Percentiles rank a stretch among this genome's conserved stretches.
These are phyloP conservation scores for Globisporangium spinosum DNA, from an alignment of 352 stramenopile species.

Conservation along the genomic window DNA sequence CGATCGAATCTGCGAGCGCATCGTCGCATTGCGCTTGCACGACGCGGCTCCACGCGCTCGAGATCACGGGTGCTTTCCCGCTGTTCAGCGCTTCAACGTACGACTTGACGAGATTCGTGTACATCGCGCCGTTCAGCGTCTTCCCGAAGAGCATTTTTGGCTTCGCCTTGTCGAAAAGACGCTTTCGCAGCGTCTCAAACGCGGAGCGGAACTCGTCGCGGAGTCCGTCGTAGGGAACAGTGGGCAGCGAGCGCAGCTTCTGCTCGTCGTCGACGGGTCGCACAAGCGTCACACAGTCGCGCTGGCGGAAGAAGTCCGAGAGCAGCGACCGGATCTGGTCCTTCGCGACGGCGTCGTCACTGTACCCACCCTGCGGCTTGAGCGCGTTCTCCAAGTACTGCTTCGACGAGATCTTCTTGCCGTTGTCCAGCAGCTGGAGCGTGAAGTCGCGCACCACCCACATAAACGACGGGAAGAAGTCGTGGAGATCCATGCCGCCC, in stretches of 20 bases:
- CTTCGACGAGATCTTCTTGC: slow-evolving; percentile 83
- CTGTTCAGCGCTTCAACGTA: slow-evolving; percentile 89
- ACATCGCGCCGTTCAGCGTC: slow-evolving; percentile 83
- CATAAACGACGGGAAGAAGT: slow-evolving; percentile 87
- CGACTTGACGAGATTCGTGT: slow-evolving; percentile 71
- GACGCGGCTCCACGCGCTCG: slow-evolving; percentile 86
- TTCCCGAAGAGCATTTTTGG: slow-evolving; percentile 87
- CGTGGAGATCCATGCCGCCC: slow-evolving; percentile 40
- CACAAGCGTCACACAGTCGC: slow-evolving; percentile 89
- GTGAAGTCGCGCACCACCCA: slow-evolving; percentile 91
- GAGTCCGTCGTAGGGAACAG: slow-evolving; percentile 70
- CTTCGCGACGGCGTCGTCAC: slow-evolving; percentile 64
- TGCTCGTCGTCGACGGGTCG: slow-evolving; percentile 84
- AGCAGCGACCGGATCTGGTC: slow-evolving; percentile 83
- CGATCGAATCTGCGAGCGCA: slow-evolving; percentile 67
- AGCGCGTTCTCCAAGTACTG: slow-evolving; percentile 89
- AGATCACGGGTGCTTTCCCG: slow-evolving; percentile 84
- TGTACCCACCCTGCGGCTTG: slow-evolving; percentile 75
- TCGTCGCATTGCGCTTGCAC: slow-evolving; percentile 84
- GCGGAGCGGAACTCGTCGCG: slow-evolving; percentile 75
- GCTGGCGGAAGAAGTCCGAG: slow-evolving; percentile 78
- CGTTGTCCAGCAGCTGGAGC: slow-evolving; percentile 81
- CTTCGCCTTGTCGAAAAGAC: slow-evolving; percentile 74
- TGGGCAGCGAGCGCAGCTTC: slow-evolving; percentile 66
- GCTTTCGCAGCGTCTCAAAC: slow-evolving; percentile 65